phyloP scores from a whole-genome alignment of 768 basidiomycete genomes.

The Russula lepida region DNA sequence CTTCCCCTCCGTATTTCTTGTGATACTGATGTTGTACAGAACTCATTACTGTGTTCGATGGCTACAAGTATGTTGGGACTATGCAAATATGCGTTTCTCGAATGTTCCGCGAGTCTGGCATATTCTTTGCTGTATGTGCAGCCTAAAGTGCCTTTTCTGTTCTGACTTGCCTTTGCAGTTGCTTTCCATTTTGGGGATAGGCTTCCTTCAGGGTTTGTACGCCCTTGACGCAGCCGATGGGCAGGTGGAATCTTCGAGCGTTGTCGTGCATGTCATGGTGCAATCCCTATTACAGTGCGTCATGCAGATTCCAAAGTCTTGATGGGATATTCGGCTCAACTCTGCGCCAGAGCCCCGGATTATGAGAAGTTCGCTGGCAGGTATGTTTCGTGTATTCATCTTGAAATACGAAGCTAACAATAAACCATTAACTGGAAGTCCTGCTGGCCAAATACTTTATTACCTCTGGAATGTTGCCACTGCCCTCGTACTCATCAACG shows the following conservation, averaged over 20 bases:
- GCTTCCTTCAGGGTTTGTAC: slow-evolving; percentile 81
- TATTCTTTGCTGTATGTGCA: slow-evolving; percentile 73
- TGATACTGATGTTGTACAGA: slow-evolving; percentile 34
- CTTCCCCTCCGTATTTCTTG: neutral
- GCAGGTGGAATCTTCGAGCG: slow-evolving; percentile 22
- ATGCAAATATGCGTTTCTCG: slow-evolving; percentile 91
- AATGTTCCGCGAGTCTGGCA: slow-evolving; percentile 87
- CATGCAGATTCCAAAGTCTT: neutral
- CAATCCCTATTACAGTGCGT: slow-evolving; percentile 77
- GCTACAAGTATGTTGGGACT: slow-evolving; percentile 82
- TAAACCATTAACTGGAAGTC: slow-evolving; percentile 30
- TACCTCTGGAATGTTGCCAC: slow-evolving; percentile 85
- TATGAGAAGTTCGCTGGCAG: slow-evolving; percentile 16
- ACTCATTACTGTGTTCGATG: slow-evolving; percentile 72
- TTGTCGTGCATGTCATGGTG: slow-evolving; percentile 58
- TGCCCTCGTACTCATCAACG: slow-evolving; percentile 79
- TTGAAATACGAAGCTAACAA: neutral
- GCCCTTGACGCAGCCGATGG: slow-evolving; percentile 92
- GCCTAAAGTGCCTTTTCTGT: neutral
- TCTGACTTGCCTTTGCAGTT: slow-evolving; percentile 37
- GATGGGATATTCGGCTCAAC: neutral
- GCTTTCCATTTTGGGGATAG: slow-evolving; percentile 71
- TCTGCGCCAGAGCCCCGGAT: neutral
- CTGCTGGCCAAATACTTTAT: slow-evolving; percentile 58
- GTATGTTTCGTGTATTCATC: neutral